phyloP scores from a whole-genome alignment of 768 basidiomycete genomes.

The Tylopilus sp. region DNA sequence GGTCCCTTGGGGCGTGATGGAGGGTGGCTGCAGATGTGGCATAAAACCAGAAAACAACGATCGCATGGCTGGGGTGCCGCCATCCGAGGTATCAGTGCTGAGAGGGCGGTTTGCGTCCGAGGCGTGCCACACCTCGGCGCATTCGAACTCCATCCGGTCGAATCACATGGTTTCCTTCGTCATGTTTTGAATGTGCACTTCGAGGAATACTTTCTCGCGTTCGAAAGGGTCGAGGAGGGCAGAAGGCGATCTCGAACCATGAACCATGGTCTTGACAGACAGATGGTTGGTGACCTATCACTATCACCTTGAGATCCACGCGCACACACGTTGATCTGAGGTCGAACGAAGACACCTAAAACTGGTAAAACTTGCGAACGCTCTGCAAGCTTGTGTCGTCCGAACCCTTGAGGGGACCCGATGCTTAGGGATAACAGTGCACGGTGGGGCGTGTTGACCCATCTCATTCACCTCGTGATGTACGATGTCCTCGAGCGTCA shows the following conservation, averaged over 20 bases:
- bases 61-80: slow-evolving; percentile 20
- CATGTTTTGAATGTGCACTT: slow-evolving; percentile 89
- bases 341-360: slow-evolving; percentile 50
- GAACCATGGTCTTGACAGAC: slow-evolving; percentile 93
- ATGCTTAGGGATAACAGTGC: slow-evolving; percentile 62
- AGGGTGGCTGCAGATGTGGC: slow-evolving; percentile 67
- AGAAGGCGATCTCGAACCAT: slow-evolving; percentile 68
- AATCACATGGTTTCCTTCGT: slow-evolving; percentile 75
- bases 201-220: slow-evolving; percentile 83
- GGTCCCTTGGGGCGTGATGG: slow-evolving; percentile 15
- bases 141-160: slow-evolving; percentile 77
- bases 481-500: slow-evolving; percentile 62
- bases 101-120: slow-evolving; percentile 49
- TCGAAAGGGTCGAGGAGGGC: slow-evolving; percentile 60
- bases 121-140: slow-evolving; percentile 61
- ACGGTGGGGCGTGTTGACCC: slow-evolving; percentile 85
- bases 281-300: slow-evolving; percentile 87
- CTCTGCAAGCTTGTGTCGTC: slow-evolving; percentile 59
- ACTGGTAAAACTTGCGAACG: slow-evolving; percentile 90
- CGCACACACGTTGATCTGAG: neutral
- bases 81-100: neutral
- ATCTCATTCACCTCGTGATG: slow-evolving; percentile 92
- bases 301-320: neutral
- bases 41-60: slow-evolving; percentile 57
- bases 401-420: slow-evolving; percentile 46